Percentiles rank a stretch among this genome's conserved stretches.
Evolutionary conservation across 106 monocot genomes (phyloP).

Genomic region (Dioscorea zingiberensis): DNA sequence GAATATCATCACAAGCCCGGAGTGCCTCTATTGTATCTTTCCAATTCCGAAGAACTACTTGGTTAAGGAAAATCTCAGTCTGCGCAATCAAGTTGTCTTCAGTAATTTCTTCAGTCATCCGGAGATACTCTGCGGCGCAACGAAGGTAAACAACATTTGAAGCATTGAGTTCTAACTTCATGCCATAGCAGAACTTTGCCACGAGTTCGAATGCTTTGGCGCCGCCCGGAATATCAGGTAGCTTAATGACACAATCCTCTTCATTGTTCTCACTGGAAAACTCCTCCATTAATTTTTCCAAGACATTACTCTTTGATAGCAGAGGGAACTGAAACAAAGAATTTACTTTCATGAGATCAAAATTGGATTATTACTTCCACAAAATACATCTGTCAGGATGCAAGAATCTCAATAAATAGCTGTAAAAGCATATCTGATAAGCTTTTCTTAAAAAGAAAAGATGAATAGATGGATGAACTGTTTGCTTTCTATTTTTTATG

Average conservation of each 20-base stretch:
- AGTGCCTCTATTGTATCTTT: conserved; percentile 38
- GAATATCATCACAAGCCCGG: conserved; percentile 22
- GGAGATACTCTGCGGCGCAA: conserved; percentile 37
- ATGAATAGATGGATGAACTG: no score
- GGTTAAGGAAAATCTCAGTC: conserved; percentile 32
- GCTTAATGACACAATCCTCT: conserved; percentile 20
- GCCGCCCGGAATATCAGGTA: conserved; percentile 40
- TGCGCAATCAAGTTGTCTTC: conserved; percentile 38
- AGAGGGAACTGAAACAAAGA: conserved; percentile 37
- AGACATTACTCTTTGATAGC: conserved; percentile 44
- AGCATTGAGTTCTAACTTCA: conserved; percentile 38
- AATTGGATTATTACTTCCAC: no score
- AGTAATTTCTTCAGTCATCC: conserved; percentile 43
- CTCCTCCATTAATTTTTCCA: conserved; percentile 38
- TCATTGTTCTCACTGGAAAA: conserved; percentile 20
- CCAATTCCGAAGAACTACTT: conserved; percentile 34
- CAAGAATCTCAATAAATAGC: no score
- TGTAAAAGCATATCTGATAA: no score
- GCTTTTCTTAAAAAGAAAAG: no score
- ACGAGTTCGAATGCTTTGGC: conserved; percentile 42
- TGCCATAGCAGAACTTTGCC: conserved; percentile 44
- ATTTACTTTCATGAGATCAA: no score
- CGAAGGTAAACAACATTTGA: conserved; percentile 35
- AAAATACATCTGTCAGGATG: no score
- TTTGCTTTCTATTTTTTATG: no score